Conservation (phyloP, 2,329 filamentous ascomycete species). For the Fusarium napiforme region DNA sequence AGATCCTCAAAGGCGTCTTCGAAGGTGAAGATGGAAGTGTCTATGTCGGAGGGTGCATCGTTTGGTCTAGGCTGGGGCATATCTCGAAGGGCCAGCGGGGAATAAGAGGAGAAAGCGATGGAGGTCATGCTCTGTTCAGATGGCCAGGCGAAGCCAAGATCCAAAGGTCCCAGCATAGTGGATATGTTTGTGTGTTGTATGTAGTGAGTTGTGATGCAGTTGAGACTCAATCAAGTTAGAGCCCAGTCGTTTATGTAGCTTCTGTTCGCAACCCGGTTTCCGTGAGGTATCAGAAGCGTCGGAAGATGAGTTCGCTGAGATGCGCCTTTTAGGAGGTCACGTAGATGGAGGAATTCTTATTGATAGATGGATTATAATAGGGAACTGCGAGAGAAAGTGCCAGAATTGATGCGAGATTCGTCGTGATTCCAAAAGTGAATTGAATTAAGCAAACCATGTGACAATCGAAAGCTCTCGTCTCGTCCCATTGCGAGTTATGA, state of each 20-base stretch:
- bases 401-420: constrained; percentile 20
- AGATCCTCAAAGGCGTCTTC: constrained; percentile 69
- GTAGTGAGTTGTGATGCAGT: constrained; percentile 6
- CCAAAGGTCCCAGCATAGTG: constrained; percentile 37
- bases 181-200: constrained; percentile 12
- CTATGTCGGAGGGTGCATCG: constrained; percentile 53
- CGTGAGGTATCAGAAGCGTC: background rate
- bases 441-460: constrained; percentile 25
- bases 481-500: constrained; percentile 9
- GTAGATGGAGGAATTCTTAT: background rate
- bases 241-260: constrained; percentile 45
- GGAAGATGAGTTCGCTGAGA: constrained; percentile 49
- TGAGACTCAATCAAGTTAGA: constrained; percentile 33
- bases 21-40: constrained; percentile 60
- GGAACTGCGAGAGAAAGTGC: background rate
- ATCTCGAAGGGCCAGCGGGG: constrained; percentile 52
- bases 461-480: constrained; percentile 3
- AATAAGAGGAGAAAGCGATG: constrained; percentile 45
- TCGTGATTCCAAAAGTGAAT: constrained; percentile 31
- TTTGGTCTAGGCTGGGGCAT: constrained; percentile 60
- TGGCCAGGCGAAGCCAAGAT: constrained; percentile 29
- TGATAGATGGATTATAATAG: background rate
- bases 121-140: constrained; percentile 36
- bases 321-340: constrained; percentile 23
- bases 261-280: constrained; percentile 47